Percentiles rank a stretch among this genome's conserved stretches.
These are phyloP conservation scores for Diaporthe capsici DNA, from an alignment of 2,329 filamentous ascomycete genomes.

Conservation along the genomic window DNA sequence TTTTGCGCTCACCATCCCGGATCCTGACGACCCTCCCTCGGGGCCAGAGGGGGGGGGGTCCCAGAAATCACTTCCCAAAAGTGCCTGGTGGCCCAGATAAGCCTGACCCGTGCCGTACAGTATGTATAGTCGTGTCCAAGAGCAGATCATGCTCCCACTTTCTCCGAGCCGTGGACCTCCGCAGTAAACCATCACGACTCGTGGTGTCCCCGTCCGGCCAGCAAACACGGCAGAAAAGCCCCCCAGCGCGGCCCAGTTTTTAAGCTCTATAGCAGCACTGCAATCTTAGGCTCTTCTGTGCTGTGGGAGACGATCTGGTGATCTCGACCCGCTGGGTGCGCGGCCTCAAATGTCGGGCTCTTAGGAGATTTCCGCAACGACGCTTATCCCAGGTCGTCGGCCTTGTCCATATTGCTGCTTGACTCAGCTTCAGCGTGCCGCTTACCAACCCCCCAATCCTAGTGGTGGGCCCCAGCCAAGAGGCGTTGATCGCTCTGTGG, in stretches of 20 bases:
- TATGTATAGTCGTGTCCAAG: background rate
- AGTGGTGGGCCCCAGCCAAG: background rate
- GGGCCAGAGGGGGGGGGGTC: background rate
- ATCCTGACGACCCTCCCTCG: constrained; percentile 2
- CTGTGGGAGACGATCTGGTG: constrained; percentile 22
- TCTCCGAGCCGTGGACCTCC: constrained; percentile 22
- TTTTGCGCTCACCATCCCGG: constrained; percentile 26
- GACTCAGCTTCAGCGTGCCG: background rate
- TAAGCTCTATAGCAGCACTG: constrained; percentile 18
- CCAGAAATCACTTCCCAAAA: background rate
- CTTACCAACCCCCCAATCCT: background rate
- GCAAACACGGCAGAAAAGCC: background rate
- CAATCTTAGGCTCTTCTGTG: constrained; percentile 14
- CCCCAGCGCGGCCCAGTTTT: constrained; percentile 2
- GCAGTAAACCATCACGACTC: constrained; percentile 28
- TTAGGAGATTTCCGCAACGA: constrained; percentile 20
- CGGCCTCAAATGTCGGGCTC: constrained; percentile 17
- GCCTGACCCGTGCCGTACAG: background rate
- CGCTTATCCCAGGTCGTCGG: constrained; percentile 1
- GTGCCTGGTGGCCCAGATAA: background rate
- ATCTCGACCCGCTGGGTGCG: constrained; percentile 10
- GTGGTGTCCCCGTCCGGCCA: background rate
- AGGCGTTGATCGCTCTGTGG: background rate
- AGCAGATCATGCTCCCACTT: constrained; percentile 12
- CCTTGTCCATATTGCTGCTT: background rate